Percentiles rank a stretch among this genome's conserved stretches.
Conservation (phyloP, 2,329 filamentous ascomycete species). For the Trichoderma sp. region DNA sequence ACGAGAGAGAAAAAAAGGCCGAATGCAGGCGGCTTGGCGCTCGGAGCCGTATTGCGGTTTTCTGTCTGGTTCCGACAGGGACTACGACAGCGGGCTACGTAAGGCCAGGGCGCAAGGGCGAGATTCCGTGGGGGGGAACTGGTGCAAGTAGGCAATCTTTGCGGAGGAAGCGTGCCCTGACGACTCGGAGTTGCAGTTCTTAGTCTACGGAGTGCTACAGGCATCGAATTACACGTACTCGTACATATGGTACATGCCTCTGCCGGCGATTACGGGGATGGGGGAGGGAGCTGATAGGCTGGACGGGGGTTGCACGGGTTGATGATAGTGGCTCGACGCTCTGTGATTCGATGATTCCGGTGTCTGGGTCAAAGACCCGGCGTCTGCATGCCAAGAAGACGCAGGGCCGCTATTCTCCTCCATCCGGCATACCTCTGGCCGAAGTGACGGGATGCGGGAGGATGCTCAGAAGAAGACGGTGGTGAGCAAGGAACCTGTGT, state of each 20-base stretch:
- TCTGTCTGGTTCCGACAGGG: not conserved
- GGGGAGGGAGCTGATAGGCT: not conserved
- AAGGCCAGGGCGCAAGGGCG: not conserved
- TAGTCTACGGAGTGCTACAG: too few species aligned
- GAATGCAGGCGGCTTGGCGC: not conserved
- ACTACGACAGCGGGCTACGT: slow-evolving; percentile 6
- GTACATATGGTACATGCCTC: not conserved
- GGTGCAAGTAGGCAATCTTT: too few species aligned
- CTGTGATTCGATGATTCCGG: too few species aligned
- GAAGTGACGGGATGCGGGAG: slow-evolving; percentile 5
- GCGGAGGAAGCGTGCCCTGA: too few species aligned
- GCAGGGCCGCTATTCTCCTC: not conserved
- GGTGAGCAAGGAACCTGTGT: not conserved
- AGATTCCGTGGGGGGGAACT: too few species aligned
- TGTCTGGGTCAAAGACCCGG: not conserved
- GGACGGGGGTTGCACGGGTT: not conserved
- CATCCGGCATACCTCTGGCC: slow-evolving; percentile 16
- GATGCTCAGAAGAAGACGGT: not conserved
- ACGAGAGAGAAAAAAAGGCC: not conserved
- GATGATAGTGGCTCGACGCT: too few species aligned
- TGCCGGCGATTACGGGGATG: not conserved
- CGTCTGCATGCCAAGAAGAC: not conserved
- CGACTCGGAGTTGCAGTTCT: not conserved
- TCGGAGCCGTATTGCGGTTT: not conserved
- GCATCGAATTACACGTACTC: too few species aligned